Evolutionary conservation across 805 yeast genomes (phyloP).

Genomic region (Groenewaldozyma tartarivorans): DNA sequence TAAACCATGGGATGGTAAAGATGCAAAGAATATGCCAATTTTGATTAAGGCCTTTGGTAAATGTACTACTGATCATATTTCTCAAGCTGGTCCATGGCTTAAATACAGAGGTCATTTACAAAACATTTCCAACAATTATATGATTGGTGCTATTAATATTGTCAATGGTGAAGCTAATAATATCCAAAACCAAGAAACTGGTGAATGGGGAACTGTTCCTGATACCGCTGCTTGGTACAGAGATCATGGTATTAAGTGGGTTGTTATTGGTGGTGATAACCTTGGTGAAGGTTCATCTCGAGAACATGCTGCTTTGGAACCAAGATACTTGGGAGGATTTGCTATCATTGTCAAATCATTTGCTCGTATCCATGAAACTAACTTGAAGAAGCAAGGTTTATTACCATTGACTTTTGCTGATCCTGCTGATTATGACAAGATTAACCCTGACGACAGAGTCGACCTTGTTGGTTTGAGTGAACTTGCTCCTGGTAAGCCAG

Average conservation of each 20-base stretch:
- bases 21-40: constrained; percentile 78
- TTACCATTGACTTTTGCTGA: constrained; percentile 90
- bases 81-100: constrained; percentile 99
- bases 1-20: constrained; percentile 95
- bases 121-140: constrained; percentile 97
- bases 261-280: constrained; percentile 76
- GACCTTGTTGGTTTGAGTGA: constrained; percentile 76
- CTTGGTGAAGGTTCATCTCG: constrained; percentile 99
- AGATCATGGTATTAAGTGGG: constrained; percentile 15
- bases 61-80: constrained; percentile 98
- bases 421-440: constrained; percentile 86
- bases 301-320: constrained; percentile 99
- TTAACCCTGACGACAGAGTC: constrained; percentile 80
- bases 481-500: constrained; percentile 86
- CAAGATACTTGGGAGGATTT: constrained; percentile 97
- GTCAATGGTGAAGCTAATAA: constrained; percentile 91
- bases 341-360: constrained; percentile 96
- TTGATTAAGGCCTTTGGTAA: constrained; percentile 93
- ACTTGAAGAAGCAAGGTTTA: constrained; percentile 98
- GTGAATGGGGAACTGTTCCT: constrained; percentile 90
- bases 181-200: constrained; percentile 83
- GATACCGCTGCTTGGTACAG: constrained; percentile 60
- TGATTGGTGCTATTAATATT: constrained; percentile 98
- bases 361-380: constrained; percentile 98
- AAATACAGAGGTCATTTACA: constrained; percentile 99